Base-by-base conservation (phyloP, 305 asterid genomes). In the Fraxinus nigra region DNA sequence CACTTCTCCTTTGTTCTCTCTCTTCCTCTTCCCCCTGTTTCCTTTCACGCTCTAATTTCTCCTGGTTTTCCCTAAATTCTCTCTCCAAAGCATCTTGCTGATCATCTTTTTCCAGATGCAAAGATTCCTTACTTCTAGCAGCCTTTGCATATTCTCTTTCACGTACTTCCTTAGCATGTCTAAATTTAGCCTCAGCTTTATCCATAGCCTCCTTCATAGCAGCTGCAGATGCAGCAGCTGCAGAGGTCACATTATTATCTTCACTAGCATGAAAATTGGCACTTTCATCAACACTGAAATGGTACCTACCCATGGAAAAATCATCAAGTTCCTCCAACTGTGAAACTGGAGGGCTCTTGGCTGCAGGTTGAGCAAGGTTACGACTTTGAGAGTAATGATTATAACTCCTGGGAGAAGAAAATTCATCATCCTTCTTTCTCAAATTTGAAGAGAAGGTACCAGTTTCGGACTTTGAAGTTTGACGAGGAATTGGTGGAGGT, bases 131-230 rank as follows among this genome's bases (percentile, higher is more conserved):
- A 85, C 79, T 89, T 87, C 91, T 93, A 80, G 93, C 91, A 79
- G 92, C 95, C 88, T 92, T 97, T 67, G 96, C 94, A 84, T 86
- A 77, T 86, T 94, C 98, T 89, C 97, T 93, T 87, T 92, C 98
- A 18, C 97, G 97, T 33, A 93, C 97, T 89, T 94, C 99, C 90
- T 93, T 97, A 61, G 98, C 98, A 84, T 92, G 97, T 86, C 91
- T 93, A 80, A 97, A 94, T 86, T 97, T 94, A 75, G 96, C 98
- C 91, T 94, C 97, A 22, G 99, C 99, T 85, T 90, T 97, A 85
- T 92, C 98, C 98, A 97, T 94, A 82, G 98, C 99, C 82, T 92
- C 98, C 90, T 94, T 97, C 98, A 97, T 94, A 77, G 98, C 98
- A 85, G 98, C 99, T 72, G 91, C 89, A 82, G 97, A 94, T 78